Base-by-base conservation (phyloP, 169 alveolate genomes). In the Sarcocystis neurona region DNA sequence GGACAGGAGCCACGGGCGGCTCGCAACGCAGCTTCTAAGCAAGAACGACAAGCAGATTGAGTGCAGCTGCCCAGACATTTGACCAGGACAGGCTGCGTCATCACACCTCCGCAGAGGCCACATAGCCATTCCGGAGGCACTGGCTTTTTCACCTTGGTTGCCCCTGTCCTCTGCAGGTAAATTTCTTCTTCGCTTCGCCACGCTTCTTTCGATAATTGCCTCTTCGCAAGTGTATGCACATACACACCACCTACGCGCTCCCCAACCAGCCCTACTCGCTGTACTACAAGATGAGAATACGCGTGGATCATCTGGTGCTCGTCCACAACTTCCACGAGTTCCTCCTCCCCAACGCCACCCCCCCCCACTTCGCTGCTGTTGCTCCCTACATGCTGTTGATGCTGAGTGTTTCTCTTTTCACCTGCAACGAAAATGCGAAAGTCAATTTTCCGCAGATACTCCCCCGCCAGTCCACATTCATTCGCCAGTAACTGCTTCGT, bases 71-170 rank as follows among this genome's bases (percentile, higher is more conserved):
- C 8, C 5, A 82, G 74, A 44, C 89, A 84, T 23, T 66, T 63
- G 37, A 84, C 77, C 37, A 84, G 53, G 30, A 84, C 68, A 5
- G 89, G 89, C 2, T 30, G 5, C 72, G 80, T n/a, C 89, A 84
- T 84, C 47, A 66, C 43, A 66, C 82, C 66, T 32, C 37, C 32
- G 43, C 89, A 84, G 18, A 84, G 34, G 72, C 80, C 75, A 27
- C 89, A 84, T 4, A 84, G 50, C 89, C 89, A 84, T 56, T 84
- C 89, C 8, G 82, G 66, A 23, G 89, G 89, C 46, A 84, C 56
- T 32, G 47, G 79, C 39, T 63, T 63, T 41, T 30, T 37, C 43
- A n/a, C 84, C 39, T 66, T 46, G 50, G 43, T 32, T 58, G 66
- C 66, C 0, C 82, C 82, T 37, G 68, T 66, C 66, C 63, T 37